Percentiles rank a stretch among this genome's conserved stretches.
Evolutionary conservation across 139 green algal genomes (phyloP).

Genomic region (Chlorella sp.): DNA sequence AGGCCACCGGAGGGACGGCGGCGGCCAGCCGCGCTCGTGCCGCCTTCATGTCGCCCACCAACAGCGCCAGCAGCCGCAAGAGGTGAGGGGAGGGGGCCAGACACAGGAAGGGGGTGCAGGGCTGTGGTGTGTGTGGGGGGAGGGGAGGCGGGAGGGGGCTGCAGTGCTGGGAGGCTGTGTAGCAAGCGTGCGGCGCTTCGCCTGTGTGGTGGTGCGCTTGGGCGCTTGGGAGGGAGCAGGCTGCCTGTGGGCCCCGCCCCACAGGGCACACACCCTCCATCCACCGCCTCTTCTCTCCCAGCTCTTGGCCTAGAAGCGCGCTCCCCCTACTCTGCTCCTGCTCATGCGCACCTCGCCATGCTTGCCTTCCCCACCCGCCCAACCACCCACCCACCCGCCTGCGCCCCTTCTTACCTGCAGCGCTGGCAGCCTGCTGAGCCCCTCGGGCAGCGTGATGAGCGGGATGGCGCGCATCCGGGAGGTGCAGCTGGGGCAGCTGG

Average conservation of each 20-base stretch:
- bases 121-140: not conserved
- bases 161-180: not conserved
- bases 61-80: conserved; percentile 11
- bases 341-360: not conserved
- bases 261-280: not conserved
- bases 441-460: conserved; percentile 5
- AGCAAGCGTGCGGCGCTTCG: not conserved
- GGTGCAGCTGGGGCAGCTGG: conserved; percentile 32
- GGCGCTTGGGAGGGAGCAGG: not conserved
- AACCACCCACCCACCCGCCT: not conserved
- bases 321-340: not conserved
- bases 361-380: not conserved
- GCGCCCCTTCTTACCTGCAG: not conserved
- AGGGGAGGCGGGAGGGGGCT: not conserved
- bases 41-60: conserved; percentile 21
- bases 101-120: not conserved
- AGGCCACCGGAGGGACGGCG: not conserved
- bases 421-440: not conserved
- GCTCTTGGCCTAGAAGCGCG: too few species aligned
- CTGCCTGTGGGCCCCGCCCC: too few species aligned
- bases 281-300: too few species aligned
- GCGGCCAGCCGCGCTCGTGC: not conserved
- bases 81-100: not conserved
- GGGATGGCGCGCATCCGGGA: conserved; percentile 26
- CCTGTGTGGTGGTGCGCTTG: too few species aligned